Base-by-base conservation (phyloP, 2,329 filamentous ascomycete species). In the Neurospora sp. region DNA sequence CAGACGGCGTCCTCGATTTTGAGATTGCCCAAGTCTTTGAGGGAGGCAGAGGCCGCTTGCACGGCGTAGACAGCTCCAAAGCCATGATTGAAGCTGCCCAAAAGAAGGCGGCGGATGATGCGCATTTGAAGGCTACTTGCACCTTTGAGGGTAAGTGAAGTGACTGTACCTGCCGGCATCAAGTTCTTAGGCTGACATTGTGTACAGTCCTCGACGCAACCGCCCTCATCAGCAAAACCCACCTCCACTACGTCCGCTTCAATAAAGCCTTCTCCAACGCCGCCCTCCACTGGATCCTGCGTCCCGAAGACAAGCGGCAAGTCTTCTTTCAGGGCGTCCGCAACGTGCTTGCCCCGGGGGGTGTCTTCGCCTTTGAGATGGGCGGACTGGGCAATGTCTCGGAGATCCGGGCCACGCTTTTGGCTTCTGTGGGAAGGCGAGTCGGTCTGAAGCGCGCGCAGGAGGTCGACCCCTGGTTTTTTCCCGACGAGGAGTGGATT, bases 321-420 rank as follows among this genome's bases (percentile, higher is more conserved):
- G 75, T 77, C 38, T 86, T 90, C 77, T 89, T 92, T 75, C 73
- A 75, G 8, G 85, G 82, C 46, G 82, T 88, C 3, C 79, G 84
- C 71, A 79, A 79, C 9, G 81, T 84, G 0, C 82, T 92, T 2
- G 82, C 80, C 40, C 84, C 86, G 0, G 84, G 83, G 11, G 90
- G 88, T 1, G 75, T 74, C 0, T 89, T 92, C 71, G 84, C 86
- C 10, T 91, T 92, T 74, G 90, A 93, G 78, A 90, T 90, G 87
- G 90, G 91, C 68, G 90, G 90, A 0, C 84, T 89, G 67, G 91
- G 90, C 23, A 92, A 92, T 78, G 84, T 91, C 0, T 80, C 82
- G 1, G 90, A 92, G 78, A 84, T 90, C 73, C 83, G 86, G 38
- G 81, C 86, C 0, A 87, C 87, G 1, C 79, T 91, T 8, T 79